Percentiles rank a stretch among this genome's conserved stretches.
phyloP scores from a whole-genome alignment of 345 rosid species.

The Toxicodendron radicans region DNA sequence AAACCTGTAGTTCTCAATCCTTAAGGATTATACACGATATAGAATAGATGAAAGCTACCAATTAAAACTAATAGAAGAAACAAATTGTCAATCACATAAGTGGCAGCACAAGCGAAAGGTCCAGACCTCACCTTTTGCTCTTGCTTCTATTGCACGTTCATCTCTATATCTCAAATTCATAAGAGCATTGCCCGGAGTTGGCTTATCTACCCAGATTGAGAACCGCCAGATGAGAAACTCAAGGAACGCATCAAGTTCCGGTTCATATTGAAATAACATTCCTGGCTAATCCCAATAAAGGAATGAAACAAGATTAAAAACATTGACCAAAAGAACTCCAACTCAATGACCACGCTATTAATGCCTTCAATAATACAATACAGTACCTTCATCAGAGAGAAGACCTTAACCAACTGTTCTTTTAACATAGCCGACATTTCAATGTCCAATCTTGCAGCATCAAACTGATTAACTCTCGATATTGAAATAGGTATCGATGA shows the following conservation, averaged over 20 bases:
- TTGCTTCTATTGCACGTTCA: slow-evolving; percentile 54
- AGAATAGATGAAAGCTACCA: background rate
- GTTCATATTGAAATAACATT: slow-evolving; percentile 95
- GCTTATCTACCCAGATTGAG: slow-evolving; percentile 99
- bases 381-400: slow-evolving; percentile 85
- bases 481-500: slow-evolving; percentile 61
- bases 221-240: slow-evolving; percentile 99
- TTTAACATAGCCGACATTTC: slow-evolving; percentile 98
- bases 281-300: slow-evolving; percentile 90
- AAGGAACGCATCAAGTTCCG: slow-evolving; percentile 99
- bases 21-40: background rate
- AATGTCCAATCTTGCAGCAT: slow-evolving; percentile 88
- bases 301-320: slow-evolving; percentile 29
- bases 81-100: background rate
- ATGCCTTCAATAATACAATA: slow-evolving; percentile 11
- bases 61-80: background rate
- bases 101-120: slow-evolving; percentile 20
- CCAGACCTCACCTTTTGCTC: slow-evolving; percentile 53
- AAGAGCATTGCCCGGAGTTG: slow-evolving; percentile 95
- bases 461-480: slow-evolving; percentile 95
- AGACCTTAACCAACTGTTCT: slow-evolving; percentile 90
- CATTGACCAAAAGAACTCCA: background rate
- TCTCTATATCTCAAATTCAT: slow-evolving; percentile 93
- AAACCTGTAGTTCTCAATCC: background rate
- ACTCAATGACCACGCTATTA: background rate